Evolutionary conservation across 2,329 filamentous ascomycete species (phyloP), one percentile per base, ranked within the genome.

Genomic region (Coniochaeta prunicola): DNA sequence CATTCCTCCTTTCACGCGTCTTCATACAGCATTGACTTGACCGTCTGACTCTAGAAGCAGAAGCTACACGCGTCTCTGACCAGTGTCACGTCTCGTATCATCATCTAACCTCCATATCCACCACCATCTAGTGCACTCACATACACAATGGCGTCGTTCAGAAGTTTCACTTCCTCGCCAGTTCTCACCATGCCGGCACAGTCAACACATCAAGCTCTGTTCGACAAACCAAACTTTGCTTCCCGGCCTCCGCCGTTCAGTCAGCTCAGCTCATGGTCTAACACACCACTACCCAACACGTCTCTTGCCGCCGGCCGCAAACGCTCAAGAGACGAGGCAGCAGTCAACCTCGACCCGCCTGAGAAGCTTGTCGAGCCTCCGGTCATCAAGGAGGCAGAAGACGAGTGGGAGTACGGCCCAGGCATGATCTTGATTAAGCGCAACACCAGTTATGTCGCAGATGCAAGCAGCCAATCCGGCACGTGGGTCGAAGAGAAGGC

Each of bases 341-440:
- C 80, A 28, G 76, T 80, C 63, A 89, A 90, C 66, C 83, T 90
- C 57, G 82, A 86, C 64, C 79, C 85, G 5, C 72, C 72, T 2
- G 71, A 68, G 74, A 86, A 67, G 80, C 82, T 71, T 63, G 71
- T 65, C 48, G 67, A 76, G 53, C 67, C 74, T 58, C 70, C 75
- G 60, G 67, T 75, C 53, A 75, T 80, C 64, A 76, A 80, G 54
- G 82, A 84, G 67, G 75, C 81, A 19, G 85, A 87, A 69, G 80
- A 85, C 57, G 83, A 86, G 66, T 89, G 87, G 77, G 75, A 86
- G 64, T 89, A 87, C 64, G 88, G 88, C 59, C 83, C 85, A 58
- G 88, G 88, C 63, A 91, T 90, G 87, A 83, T 81, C 3, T 80
- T 90, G 67, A 85, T 90, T 73, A 90, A 89, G 69, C 83, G 85